Conservation (phyloP, 2,329 filamentous ascomycete species). For the Rachicladosporium sp. region DNA sequence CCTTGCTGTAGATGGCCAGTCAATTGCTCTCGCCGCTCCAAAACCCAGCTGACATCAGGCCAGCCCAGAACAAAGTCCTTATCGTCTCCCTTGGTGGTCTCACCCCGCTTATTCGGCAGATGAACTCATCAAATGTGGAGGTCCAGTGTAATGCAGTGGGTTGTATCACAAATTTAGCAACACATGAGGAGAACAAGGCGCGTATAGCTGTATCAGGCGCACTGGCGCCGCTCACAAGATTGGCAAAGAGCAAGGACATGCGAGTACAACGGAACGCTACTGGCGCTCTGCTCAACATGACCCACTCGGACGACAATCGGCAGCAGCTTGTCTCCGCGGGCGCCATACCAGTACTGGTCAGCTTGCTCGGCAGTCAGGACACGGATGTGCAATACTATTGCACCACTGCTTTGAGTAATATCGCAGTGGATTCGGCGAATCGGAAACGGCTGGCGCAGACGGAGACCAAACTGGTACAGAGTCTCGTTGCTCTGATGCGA, state of each 20-base stretch:
- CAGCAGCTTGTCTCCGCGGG: constrained; percentile 95
- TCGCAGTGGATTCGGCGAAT: constrained; percentile 86
- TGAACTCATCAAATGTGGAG: constrained; percentile 96
- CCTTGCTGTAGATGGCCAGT: constrained; percentile 83
- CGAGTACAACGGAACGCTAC: constrained; percentile 95
- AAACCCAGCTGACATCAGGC: not conserved
- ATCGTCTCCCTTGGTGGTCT: constrained; percentile 90
- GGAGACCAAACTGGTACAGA: constrained; percentile 84
- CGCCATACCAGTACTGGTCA: constrained; percentile 93
- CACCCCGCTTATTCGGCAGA: constrained; percentile 85
- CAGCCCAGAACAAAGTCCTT: constrained; percentile 93
- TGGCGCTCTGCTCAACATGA: constrained; percentile 95
- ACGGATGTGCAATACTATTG: constrained; percentile 99
- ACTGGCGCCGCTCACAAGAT: constrained; percentile 73
- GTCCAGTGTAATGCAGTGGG: constrained; percentile 98
- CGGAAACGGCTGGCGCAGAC: constrained; percentile 81
- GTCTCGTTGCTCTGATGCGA: constrained; percentile 91
- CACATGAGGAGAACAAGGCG: constrained; percentile 97
- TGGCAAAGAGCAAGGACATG: constrained; percentile 98
- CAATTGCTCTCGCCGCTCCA: constrained; percentile 5
- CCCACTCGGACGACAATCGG: constrained; percentile 95
- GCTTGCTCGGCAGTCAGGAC: constrained; percentile 81
- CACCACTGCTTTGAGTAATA: constrained; percentile 95
- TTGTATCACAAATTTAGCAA: constrained; percentile 95
- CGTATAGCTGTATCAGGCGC: constrained; percentile 95